Conservation (phyloP, 2,329 filamentous ascomycete genomes). For the Xylaria sp. region DNA sequence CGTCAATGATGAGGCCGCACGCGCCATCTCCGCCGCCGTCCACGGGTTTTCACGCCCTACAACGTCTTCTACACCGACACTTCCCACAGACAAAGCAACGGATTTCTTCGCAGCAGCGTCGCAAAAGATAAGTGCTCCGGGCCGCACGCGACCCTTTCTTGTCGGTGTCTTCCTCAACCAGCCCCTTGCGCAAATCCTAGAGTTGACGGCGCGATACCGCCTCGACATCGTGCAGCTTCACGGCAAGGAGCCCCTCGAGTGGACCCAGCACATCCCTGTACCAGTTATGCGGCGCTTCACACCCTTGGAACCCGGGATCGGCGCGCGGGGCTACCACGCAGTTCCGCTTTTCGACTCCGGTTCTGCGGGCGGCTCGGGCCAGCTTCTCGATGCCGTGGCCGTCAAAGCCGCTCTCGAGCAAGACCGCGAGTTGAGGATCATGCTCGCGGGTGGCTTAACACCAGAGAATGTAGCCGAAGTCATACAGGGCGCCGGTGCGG, state of each 20-base stretch:
- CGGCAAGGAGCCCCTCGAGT: conserved; percentile 91
- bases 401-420: conserved; percentile 74
- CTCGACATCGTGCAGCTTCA: conserved; percentile 95
- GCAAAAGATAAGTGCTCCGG: conserved; percentile 56
- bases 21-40: conserved; percentile 82
- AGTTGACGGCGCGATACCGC: conserved; percentile 77
- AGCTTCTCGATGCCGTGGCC: conserved; percentile 76
- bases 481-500: conserved; percentile 70
- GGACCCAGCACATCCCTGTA: conserved; percentile 88
- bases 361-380: conserved; percentile 74
- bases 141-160: conserved; percentile 72
- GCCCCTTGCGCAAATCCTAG: conserved; percentile 82
- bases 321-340: conserved; percentile 81
- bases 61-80: conserved; percentile 40
- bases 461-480: conserved; percentile 79
- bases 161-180: conserved; percentile 97
- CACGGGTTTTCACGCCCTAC: conserved; percentile 63
- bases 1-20: conserved; percentile 80
- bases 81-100: conserved; percentile 54
- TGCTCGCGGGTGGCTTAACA: conserved; percentile 87
- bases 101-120: conserved; percentile 78
- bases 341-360: conserved; percentile 89
- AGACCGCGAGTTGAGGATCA: conserved; percentile 76
- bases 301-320: conserved; percentile 77
- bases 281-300: conserved; percentile 90